phyloP scores from a whole-genome alignment of 129 eudicot species.

The Chrysanthemum seticuspe region DNA sequence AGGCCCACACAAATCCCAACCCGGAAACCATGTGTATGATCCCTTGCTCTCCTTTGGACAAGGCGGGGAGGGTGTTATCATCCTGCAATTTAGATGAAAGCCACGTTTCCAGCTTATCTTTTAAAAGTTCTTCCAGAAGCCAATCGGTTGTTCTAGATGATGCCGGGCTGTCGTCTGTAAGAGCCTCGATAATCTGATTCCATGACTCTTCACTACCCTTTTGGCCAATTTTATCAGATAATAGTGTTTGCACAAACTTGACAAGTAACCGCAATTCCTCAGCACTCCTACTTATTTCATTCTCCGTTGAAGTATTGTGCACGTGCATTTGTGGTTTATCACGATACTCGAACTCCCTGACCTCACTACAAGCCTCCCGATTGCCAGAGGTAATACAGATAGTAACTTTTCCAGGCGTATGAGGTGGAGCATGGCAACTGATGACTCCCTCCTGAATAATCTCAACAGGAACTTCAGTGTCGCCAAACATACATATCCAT shows the following conservation, averaged over 20 bases:
- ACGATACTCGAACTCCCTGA: constrained; percentile 57
- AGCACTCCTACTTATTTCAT: constrained; percentile 41
- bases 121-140: constrained; percentile 81
- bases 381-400: constrained; percentile 78
- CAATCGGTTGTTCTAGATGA: constrained; percentile 55
- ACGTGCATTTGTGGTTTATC: constrained; percentile 15
- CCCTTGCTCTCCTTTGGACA: constrained; percentile 92
- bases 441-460: constrained; percentile 79
- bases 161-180: constrained; percentile 43
- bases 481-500: constrained; percentile 95
- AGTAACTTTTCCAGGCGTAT: constrained; percentile 68
- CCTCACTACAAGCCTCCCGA: constrained; percentile 90
- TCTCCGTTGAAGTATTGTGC: constrained; percentile 34
- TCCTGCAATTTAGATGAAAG: constrained; percentile 43
- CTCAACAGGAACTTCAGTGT: constrained; percentile 85
- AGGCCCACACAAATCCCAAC: constrained; percentile 94
- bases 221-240: constrained; percentile 36
- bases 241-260: constrained; percentile 63
- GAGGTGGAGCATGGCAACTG: constrained; percentile 75
- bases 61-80: constrained; percentile 23
- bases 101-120: constrained; percentile 79
- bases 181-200: constrained; percentile 63
- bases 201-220: constrained; percentile 59
- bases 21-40: constrained; percentile 93
- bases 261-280: constrained; percentile 77